phyloP scores from a whole-genome alignment of 768 basidiomycete genomes.

The Naganishia kalamii region DNA sequence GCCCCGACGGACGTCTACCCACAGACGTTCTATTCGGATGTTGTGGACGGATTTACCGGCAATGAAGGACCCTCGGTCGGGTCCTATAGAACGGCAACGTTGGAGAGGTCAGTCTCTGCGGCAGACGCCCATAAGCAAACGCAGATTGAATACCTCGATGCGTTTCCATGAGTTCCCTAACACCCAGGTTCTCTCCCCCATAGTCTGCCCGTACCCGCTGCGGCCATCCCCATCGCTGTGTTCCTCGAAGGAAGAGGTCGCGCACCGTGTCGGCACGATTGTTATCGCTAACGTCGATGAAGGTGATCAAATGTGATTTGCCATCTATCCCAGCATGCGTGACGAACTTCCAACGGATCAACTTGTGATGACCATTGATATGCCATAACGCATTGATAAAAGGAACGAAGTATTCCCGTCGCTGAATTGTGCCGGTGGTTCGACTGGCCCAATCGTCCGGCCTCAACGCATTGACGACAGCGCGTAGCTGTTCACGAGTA shows the following conservation, averaged over 20 bases:
- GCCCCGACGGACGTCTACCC: background rate
- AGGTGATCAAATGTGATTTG: slow-evolving; percentile 47
- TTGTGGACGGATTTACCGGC: background rate
- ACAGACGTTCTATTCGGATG: background rate
- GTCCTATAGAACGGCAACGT: background rate
- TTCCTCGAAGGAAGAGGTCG: slow-evolving; percentile 33
- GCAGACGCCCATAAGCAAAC: no score
- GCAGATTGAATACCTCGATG: slow-evolving; percentile 20
- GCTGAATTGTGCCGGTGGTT: slow-evolving; percentile 15
- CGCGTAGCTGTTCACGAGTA: background rate
- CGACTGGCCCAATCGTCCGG: background rate
- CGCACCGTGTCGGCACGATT: slow-evolving; percentile 49
- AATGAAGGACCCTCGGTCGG: background rate
- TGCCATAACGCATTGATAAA: slow-evolving; percentile 49
- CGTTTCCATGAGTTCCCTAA: slow-evolving; percentile 9
- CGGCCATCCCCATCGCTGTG: slow-evolving; percentile 2
- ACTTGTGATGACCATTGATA: slow-evolving; percentile 48
- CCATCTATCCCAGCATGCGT: slow-evolving; percentile 52
- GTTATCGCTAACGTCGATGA: slow-evolving; percentile 47
- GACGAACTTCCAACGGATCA: slow-evolving; percentile 48
- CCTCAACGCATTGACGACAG: background rate
- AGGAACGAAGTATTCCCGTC: slow-evolving; percentile 43
- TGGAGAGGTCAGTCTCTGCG: no score
- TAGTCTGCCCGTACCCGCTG: slow-evolving; percentile 21
- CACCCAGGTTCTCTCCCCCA: slow-evolving; percentile 20